Percentiles rank a stretch among this genome's conserved stretches.
Conservation (phyloP, 2,329 filamentous ascomycete genomes). For the Arachnomyces sp. region DNA sequence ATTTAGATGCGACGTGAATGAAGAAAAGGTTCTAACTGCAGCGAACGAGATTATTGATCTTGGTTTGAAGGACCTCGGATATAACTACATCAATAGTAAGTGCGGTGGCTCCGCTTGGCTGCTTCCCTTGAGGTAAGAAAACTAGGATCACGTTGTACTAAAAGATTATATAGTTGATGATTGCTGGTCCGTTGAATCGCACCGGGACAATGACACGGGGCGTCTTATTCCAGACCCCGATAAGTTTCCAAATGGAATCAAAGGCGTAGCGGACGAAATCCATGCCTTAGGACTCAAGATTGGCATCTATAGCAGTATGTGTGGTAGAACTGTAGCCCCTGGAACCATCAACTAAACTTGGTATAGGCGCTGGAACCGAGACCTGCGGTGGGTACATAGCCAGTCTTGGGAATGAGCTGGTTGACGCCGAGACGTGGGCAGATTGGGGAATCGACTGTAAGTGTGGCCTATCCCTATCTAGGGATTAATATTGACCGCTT, state of each 20-base stretch:
- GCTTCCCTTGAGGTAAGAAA: too few species aligned
- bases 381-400: slow-evolving; percentile 43
- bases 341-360: too few species aligned
- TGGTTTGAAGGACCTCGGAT: slow-evolving; percentile 22
- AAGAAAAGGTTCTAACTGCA: background rate
- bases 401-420: slow-evolving; percentile 44
- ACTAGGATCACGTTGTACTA: too few species aligned
- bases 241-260: slow-evolving; percentile 51
- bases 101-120: too few species aligned
- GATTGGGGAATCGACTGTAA: slow-evolving; percentile 44
- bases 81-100: slow-evolving; percentile 24
- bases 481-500: background rate
- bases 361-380: background rate
- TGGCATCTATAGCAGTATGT: slow-evolving; percentile 45
- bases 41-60: slow-evolving; percentile 14
- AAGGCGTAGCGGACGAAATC: slow-evolving; percentile 42
- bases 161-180: too few species aligned
- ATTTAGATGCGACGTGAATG: slow-evolving; percentile 5
- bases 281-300: slow-evolving; percentile 50
- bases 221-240: slow-evolving; percentile 31
- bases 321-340: too few species aligned
- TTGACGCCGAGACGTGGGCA: slow-evolving; percentile 50
- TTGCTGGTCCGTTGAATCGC: too few species aligned
- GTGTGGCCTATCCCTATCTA: background rate
- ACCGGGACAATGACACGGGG: background rate